Conservation (phyloP, 2,329 filamentous ascomycete species). For the Calonectria pseudoturangicola region DNA sequence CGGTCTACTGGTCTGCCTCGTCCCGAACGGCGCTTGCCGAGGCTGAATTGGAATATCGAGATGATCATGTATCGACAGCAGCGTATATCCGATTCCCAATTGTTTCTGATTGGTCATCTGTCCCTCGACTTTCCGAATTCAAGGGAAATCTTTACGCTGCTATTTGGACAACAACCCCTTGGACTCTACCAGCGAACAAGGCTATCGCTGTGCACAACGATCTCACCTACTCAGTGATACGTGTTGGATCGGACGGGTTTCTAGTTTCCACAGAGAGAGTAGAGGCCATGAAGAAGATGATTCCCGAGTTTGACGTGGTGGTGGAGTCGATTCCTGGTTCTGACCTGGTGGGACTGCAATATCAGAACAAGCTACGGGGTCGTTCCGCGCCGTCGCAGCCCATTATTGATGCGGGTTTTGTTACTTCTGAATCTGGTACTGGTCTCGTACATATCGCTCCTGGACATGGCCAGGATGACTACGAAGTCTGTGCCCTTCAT, state of each 20-base stretch:
- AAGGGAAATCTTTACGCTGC: constrained; percentile 80
- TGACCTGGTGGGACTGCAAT: constrained; percentile 79
- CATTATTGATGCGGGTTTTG: constrained; percentile 90
- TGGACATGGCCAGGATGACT: constrained; percentile 97
- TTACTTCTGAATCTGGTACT: constrained; percentile 91
- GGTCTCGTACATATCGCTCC: constrained; percentile 96
- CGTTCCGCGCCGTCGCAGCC: constrained; percentile 75
- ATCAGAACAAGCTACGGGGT: constrained; percentile 82
- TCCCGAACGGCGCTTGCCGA: constrained; percentile 87
- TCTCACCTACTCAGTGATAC: constrained; percentile 83
- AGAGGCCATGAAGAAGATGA: constrained; percentile 71
- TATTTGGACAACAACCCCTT: constrained; percentile 99
- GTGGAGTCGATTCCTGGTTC: constrained; percentile 76
- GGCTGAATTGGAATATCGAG: constrained; percentile 89
- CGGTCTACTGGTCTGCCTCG: constrained; percentile 91
- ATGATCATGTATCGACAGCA: constrained; percentile 81
- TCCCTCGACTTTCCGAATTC: constrained; percentile 62
- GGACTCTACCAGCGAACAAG: constrained; percentile 95
- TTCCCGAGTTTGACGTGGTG: constrained; percentile 72
- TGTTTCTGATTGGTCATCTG: constrained; percentile 59
- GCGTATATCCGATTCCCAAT: constrained; percentile 90
- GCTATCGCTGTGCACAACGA: constrained; percentile 88
- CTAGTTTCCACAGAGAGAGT: constrained; percentile 84
- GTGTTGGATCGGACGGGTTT: constrained; percentile 74
- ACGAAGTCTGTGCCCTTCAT: constrained; percentile 83